Base-by-base conservation (phyloP, 345 rosid species). In the Crucihimalaya himalaica region DNA sequence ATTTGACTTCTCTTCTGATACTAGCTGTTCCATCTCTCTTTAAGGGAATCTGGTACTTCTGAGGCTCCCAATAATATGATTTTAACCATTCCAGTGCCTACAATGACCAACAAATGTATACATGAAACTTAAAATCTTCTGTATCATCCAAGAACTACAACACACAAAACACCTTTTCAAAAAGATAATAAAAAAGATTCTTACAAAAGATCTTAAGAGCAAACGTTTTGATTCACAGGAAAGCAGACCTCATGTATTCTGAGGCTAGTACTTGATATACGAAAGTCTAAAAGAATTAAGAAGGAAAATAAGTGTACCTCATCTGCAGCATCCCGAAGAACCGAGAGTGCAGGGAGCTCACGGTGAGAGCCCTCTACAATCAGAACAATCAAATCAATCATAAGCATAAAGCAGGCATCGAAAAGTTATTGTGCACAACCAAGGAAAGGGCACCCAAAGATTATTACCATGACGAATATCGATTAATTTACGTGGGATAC, bases 81-180 rank as follows among this genome's bases (percentile, higher is more conserved):
- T 80, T 88, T 77, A 94, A 74, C 99, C 99, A 94, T 79, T 87
- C 75, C 80, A 94, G 83, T 23, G 97, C 97, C 99, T 94, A 78
- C 53, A 71, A 72, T 71, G 59, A 66, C 35, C 48, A 74, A 75
- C 40, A 37, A 71, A 18, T 25, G 50, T 2, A 61, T 27, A 21
- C 3, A 64, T 2, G 15, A 13, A 48, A 15, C 23, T 47, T 23
- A 54, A 55, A 32, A 40, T 25, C 63, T 62, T 43, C 27, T 31
- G 47, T 39, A 9, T 34, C 6, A 13, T 51, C 50, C 25, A 78
- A 23, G 45, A 65, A 66, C 58, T 12, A 76, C 63, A 68, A n/a
- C 32, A 68, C 29, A 31, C 29, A 5, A 14, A 56, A 46, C 39
- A 23, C 11, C 55, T 21, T 53, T 8, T 25, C 0, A 20, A 48